Evolutionary conservation across 2,329 filamentous ascomycete genomes (phyloP).

Genomic region (Fusarium transvaalense): DNA sequence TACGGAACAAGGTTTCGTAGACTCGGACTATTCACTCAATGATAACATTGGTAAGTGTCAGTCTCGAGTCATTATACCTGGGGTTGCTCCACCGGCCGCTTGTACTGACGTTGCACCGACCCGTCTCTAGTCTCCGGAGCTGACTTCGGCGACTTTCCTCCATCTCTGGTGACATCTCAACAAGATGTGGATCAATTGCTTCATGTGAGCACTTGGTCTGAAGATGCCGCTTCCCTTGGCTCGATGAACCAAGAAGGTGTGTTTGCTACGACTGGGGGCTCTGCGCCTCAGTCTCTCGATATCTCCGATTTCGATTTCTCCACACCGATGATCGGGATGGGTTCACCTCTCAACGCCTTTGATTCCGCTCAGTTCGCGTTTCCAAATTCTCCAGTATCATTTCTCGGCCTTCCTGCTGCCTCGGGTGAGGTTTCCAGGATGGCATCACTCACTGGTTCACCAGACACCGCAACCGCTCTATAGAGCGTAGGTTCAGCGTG

Average conservation of each 20-base stretch:
- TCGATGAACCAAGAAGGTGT: slow-evolving; percentile 4
- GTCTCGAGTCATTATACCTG: slow-evolving; percentile 25
- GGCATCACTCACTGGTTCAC: slow-evolving; percentile 8
- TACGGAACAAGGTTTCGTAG: slow-evolving; percentile 26
- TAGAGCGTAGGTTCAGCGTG: slow-evolving; percentile 28
- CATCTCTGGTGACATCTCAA: slow-evolving; percentile 5
- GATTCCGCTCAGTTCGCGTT: background rate
- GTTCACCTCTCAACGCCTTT: background rate
- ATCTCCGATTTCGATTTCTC: background rate
- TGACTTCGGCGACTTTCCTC: slow-evolving; percentile 18
- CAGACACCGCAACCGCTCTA: slow-evolving; percentile 19
- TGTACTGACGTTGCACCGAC: slow-evolving; percentile 18
- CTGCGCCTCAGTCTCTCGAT: background rate
- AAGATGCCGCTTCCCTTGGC: slow-evolving; percentile 14
- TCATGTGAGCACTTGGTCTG: background rate
- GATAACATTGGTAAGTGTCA: slow-evolving; percentile 33
- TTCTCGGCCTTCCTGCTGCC: background rate
- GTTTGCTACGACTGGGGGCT: background rate
- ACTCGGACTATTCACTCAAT: slow-evolving; percentile 31
- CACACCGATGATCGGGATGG: background rate
- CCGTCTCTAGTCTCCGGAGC: slow-evolving; percentile 9
- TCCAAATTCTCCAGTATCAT: background rate
- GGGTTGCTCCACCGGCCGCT: slow-evolving; percentile 13
- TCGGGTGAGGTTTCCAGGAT: background rate
- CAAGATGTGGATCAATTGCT: slow-evolving; percentile 23